Conservation (phyloP, 352 stramenopile species). For the Phytophthora pluvialis region DNA sequence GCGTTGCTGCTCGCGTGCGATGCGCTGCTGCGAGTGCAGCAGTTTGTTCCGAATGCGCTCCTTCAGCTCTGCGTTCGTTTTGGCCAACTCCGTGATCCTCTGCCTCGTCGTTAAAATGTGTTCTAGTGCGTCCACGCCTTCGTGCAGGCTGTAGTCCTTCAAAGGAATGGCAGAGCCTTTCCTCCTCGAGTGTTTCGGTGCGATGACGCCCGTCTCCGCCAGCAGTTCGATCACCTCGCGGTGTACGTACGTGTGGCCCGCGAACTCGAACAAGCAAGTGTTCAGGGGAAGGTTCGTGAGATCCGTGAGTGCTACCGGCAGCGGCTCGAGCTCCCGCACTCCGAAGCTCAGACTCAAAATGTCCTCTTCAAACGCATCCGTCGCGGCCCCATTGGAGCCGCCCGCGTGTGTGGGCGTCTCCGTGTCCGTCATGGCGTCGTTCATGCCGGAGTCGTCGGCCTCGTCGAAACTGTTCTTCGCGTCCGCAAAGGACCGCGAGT, state of each 20-base stretch:
- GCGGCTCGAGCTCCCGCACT: slow-evolving; percentile 70
- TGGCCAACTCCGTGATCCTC: slow-evolving; percentile 54
- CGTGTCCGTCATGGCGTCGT: slow-evolving; percentile 33
- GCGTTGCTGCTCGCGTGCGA: slow-evolving; percentile 59
- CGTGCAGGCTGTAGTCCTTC: slow-evolving; percentile 80
- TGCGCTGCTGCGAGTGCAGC: slow-evolving; percentile 40
- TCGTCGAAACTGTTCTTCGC: slow-evolving; percentile 43
- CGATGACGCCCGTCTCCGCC: slow-evolving; percentile 68
- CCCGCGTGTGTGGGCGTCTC: slow-evolving; percentile 26
- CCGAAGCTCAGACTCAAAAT: slow-evolving; percentile 68
- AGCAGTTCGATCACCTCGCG: slow-evolving; percentile 75
- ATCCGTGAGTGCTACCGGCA: slow-evolving; percentile 65
- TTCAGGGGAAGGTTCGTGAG: slow-evolving; percentile 80
- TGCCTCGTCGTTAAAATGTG: slow-evolving; percentile 52
- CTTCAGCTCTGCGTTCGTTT: slow-evolving; percentile 52
- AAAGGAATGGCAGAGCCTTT: slow-evolving; percentile 80
- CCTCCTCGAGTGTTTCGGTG: slow-evolving; percentile 67
- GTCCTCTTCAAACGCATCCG: slow-evolving; percentile 52
- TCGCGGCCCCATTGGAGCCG: slow-evolving; percentile 10
- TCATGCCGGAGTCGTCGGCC: slow-evolving; percentile 34
- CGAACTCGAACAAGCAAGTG: slow-evolving; percentile 84
- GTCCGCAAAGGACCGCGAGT: slow-evolving; percentile 51
- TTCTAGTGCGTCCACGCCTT: slow-evolving; percentile 77
- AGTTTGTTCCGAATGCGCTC: slow-evolving; percentile 62
- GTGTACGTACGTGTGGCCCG: slow-evolving; percentile 67